Evolutionary conservation across 192 early-diverging fungal species (phyloP).

Genomic region (Spinellus fusiger): DNA sequence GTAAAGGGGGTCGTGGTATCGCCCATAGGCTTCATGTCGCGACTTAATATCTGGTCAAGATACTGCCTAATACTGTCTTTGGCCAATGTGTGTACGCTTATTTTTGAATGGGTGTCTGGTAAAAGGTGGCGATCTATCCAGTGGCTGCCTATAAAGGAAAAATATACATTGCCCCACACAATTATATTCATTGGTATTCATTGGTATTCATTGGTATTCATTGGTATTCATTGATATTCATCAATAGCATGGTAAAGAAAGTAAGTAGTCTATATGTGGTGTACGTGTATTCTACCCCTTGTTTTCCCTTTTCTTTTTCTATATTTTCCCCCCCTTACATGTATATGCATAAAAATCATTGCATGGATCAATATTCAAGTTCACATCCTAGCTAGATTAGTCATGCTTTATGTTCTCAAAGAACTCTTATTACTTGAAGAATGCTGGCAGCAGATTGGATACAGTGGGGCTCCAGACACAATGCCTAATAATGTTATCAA

Average conservation of each 20-base stretch:
- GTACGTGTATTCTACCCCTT: no score
- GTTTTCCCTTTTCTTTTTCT: no score
- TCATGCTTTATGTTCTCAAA: neutral
- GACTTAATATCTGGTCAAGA: conserved; percentile 3
- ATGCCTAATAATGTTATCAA: neutral
- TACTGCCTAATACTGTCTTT: neutral
- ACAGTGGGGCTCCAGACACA: conserved; percentile 51
- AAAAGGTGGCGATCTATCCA: conserved; percentile 49
- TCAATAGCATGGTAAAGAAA: no score
- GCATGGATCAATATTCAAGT: conserved; percentile 51
- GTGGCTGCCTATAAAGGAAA: conserved; percentile 36
- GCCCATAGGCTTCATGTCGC: no score
- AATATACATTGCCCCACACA: no score
- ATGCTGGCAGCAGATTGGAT: conserved; percentile 54
- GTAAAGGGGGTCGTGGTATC: neutral
- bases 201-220: no score
- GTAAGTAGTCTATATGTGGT: no score
- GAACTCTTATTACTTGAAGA: conserved; percentile 23
- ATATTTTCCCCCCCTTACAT: no score
- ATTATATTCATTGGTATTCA: no score
- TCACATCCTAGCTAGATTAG: conserved; percentile 33
- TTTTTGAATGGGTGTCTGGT: conserved; percentile 54
- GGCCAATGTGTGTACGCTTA: neutral
- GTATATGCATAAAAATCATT: conserved; percentile 59
- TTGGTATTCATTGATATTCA: no score